These are phyloP conservation scores for Candida takata DNA, from an alignment of 805 yeast genomes.

Conservation along the genomic window DNA sequence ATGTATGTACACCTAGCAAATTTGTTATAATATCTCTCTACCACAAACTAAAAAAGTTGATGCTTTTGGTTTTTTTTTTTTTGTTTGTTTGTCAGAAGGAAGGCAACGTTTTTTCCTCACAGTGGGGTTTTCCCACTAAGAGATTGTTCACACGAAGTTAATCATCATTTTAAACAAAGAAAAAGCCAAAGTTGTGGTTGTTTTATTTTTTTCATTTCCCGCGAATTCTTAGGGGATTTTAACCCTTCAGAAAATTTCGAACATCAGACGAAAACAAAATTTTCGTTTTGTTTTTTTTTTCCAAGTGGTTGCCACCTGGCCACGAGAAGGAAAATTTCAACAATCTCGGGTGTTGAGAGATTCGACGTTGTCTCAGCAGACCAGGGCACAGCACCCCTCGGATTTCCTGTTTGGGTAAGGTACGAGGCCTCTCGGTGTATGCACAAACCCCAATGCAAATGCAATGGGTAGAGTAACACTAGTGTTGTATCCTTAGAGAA, in stretches of 20 bases:
- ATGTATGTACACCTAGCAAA: too few relatives aligned
- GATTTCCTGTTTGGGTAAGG: too few relatives aligned
- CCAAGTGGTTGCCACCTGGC: slow-evolving; percentile 14
- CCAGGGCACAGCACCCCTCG: background rate
- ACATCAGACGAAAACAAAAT: too few relatives aligned
- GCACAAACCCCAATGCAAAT: too few relatives aligned
- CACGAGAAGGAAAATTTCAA: slow-evolving; percentile 12
- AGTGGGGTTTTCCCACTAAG: slow-evolving; percentile 21
- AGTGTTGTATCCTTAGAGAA: too few relatives aligned
- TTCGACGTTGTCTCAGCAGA: background rate
- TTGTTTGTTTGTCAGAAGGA: slow-evolving; percentile 25
- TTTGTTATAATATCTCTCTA: too few relatives aligned
- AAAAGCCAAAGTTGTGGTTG: too few relatives aligned
- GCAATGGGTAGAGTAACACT: too few relatives aligned
- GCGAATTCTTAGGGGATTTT: background rate
- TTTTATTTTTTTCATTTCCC: background rate
- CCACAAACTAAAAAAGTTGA: background rate
- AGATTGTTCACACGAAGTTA: slow-evolving; percentile 26
- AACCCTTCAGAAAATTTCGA: too few relatives aligned
- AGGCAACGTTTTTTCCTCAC: slow-evolving; percentile 27
- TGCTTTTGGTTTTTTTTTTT: too few relatives aligned
- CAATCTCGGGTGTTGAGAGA: background rate
- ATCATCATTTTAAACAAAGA: slow-evolving; percentile 20
- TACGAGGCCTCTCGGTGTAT: too few relatives aligned
- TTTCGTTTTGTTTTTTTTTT: too few relatives aligned